Base-by-base conservation (phyloP, 2,329 filamentous ascomycete species). In the Lachnellula suecica region DNA sequence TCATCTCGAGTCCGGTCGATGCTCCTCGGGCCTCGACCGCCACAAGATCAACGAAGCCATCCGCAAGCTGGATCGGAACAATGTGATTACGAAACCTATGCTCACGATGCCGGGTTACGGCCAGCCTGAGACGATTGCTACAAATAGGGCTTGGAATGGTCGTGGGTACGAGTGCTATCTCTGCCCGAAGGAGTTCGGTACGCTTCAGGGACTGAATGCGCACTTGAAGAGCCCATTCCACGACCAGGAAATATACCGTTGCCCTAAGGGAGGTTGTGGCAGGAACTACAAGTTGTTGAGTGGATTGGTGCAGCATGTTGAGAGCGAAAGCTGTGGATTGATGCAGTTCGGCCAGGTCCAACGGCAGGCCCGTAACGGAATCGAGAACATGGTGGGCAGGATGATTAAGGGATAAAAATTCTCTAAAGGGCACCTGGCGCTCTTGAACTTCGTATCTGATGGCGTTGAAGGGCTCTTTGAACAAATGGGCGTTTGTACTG, bases 191-290 rank as follows among this genome's bases (percentile, higher is more conserved):
- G 24, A 60, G 0, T 86, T 82, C 55, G 47, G 23, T 0, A 51
- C 44, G 0, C 48, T 71, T 0, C 11, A 38, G 0, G 59, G 60
- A 0, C 70, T 86, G 2, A 78, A 79, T 44, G 68, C 74, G 48
- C 82, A 87, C 58, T 63, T 86, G 1, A 74, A 72, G 35, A 85
- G 82, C 0, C 70, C 76, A 0, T 66, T 61, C 1, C 81, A 83
- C 70, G 70, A 74, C 68, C 72, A 74, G 55, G 71, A 70, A 25
- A 61, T 76, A 1, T 63, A 63, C 25, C 50, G 41, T 2, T 65
- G 63, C 25, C 63, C 59, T 2, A 53, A 54, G 4, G 9, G 37
- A 11, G 38, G 46, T 9, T 64, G 62, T 35, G 42, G 44, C 0
- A 45, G 47, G 13, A 46, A 57, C 2, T 65, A 58, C 35, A 64